These are phyloP conservation scores for Wickerhamiella hasegawae DNA, from an alignment of 805 yeast genomes.

Conservation along the genomic window DNA sequence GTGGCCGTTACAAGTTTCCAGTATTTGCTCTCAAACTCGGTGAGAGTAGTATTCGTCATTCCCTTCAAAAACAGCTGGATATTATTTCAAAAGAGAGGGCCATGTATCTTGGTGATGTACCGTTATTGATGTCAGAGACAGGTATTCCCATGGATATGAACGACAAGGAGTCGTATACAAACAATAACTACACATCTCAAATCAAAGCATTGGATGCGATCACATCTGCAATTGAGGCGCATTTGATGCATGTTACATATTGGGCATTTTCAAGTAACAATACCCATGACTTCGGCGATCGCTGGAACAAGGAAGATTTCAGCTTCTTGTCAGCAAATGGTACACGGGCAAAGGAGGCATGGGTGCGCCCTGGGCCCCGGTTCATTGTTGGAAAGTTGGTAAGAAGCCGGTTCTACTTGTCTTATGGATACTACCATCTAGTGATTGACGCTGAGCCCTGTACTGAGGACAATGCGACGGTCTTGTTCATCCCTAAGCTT, in stretches of 20 bases:
- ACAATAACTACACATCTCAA: conserved; percentile 52
- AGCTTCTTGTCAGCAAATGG: conserved; percentile 56
- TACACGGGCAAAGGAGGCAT: conserved; percentile 49
- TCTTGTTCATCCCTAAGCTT: background rate
- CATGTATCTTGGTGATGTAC: conserved; percentile 45
- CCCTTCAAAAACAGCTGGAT: conserved; percentile 46
- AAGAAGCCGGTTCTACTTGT: conserved; percentile 9
- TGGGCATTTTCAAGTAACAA: conserved; percentile 72
- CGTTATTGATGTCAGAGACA: conserved; percentile 70
- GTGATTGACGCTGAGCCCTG: conserved; percentile 7
- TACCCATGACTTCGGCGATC: conserved; percentile 69
- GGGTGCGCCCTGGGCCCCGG: conserved; percentile 53
- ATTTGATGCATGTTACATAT: conserved; percentile 52
- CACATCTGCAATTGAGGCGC: conserved; percentile 57
- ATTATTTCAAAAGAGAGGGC: conserved; percentile 49
- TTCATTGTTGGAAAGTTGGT: conserved; percentile 19
- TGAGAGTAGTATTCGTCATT: conserved; percentile 53
- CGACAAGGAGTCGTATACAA: conserved; percentile 44
- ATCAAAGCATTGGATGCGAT: conserved; percentile 70
- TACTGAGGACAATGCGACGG: too few species aligned
- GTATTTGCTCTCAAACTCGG: conserved; percentile 54
- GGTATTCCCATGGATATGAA: conserved; percentile 96
- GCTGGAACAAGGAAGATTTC: conserved; percentile 86
- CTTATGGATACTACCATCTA: conserved; percentile 8
- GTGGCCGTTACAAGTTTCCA: conserved; percentile 60